These are phyloP conservation scores for Citrus reticulata DNA, from an alignment of 345 rosid genomes.

Conservation along the genomic window DNA sequence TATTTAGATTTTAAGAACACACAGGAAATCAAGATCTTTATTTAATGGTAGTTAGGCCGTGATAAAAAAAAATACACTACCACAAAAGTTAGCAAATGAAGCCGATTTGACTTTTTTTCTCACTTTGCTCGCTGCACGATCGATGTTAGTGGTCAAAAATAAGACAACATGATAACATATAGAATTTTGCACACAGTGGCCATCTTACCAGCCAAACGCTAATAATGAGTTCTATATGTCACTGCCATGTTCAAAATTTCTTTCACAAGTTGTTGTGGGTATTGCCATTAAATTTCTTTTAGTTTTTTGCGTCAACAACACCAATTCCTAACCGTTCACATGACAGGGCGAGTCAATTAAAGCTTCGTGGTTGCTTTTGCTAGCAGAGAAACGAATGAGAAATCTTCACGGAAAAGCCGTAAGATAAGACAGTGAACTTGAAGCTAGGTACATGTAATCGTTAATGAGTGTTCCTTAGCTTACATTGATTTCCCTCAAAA, in stretches of 20 bases:
- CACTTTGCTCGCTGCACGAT: constrained; percentile 6
- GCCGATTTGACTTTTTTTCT: constrained; percentile 1
- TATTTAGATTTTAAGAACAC: neutral
- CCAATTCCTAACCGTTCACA: neutral
- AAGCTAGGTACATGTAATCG: neutral
- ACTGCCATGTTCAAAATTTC: neutral
- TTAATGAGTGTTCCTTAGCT: neutral
- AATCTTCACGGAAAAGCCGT: neutral
- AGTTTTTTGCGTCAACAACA: neutral
- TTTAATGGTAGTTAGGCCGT: neutral
- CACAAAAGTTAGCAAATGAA: neutral
- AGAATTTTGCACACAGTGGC: neutral
- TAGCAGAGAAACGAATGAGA: no score
- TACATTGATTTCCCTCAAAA: neutral
- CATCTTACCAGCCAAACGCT: constrained; percentile 3
- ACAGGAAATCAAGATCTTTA: neutral
- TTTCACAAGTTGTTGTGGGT: neutral
- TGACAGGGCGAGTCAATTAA: neutral
- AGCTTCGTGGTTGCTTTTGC: neutral
- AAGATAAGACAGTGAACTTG: neutral
- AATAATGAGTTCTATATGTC: constrained; percentile 13
- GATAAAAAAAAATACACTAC: neutral
- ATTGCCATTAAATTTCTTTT: neutral
- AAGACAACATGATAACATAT: constrained; percentile 16
- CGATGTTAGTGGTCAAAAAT: constrained; percentile 18